phyloP scores from a whole-genome alignment of 805 yeast genomes.

The Cephaloascus fragrans region DNA sequence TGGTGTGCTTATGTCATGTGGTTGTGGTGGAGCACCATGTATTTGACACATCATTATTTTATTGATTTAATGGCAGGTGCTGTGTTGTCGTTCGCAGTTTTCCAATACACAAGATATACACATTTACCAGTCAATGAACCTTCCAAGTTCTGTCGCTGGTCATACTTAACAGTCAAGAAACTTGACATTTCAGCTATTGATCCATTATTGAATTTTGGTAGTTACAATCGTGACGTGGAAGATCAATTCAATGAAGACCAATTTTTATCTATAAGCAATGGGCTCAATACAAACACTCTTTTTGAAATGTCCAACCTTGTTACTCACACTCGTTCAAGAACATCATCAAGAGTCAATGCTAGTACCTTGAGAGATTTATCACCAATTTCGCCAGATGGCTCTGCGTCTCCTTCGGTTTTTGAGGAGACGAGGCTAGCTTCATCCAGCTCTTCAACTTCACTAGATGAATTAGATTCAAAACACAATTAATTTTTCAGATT shows the following conservation, averaged over 20 bases:
- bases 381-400: constrained; percentile 19
- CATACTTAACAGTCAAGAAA: constrained; percentile 32
- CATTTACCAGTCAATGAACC: constrained; percentile 52
- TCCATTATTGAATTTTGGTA: constrained; percentile 14
- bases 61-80: constrained; percentile 94
- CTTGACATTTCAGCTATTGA: constrained; percentile 12
- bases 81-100: constrained; percentile 61
- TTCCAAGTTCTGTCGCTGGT: constrained; percentile 60
- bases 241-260: constrained; percentile 7
- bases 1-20: constrained; percentile 77
- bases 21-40: constrained; percentile 99
- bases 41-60: constrained; percentile 92
- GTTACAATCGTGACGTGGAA: neutral
- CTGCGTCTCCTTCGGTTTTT: constrained; percentile 30
- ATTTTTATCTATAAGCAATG: constrained; percentile 3
- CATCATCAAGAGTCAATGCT: constrained; percentile 4
- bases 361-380: constrained; percentile 3
- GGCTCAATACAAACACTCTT: constrained; percentile 1
- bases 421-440: constrained; percentile 17
- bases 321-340: constrained; percentile 1
- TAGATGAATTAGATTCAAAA: constrained; percentile 15
- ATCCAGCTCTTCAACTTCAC: constrained; percentile 22
- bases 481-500: neutral
- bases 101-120: constrained; percentile 56
- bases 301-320: constrained; percentile 1